Evolutionary conservation across 2,329 filamentous ascomycete genomes (phyloP).

Genomic region (Penicillium sp.): DNA sequence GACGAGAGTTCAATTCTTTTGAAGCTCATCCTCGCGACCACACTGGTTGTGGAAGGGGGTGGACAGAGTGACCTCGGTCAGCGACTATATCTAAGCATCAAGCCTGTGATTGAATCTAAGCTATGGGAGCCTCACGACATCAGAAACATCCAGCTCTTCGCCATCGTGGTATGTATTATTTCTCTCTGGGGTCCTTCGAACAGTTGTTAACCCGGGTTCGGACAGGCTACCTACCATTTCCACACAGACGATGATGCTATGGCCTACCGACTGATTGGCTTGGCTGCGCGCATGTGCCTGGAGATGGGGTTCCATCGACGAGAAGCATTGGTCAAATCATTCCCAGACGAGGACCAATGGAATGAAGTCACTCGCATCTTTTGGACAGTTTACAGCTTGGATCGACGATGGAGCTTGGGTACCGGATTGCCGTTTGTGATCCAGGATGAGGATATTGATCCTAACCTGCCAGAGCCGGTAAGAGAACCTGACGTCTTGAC

Average conservation of each 20-base stretch:
- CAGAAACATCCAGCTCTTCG: conserved; percentile 60
- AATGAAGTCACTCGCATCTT: conserved; percentile 70
- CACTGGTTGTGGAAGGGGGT: conserved; percentile 73
- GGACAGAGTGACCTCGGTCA: conserved; percentile 75
- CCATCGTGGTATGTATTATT: conserved; percentile 43
- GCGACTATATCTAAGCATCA: conserved; percentile 74
- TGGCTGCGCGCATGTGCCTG: conserved; percentile 75
- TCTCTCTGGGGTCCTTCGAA: background rate
- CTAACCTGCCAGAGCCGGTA: conserved; percentile 75
- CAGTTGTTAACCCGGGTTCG: conserved; percentile 1
- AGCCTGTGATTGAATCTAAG: conserved; percentile 66
- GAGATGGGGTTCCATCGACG: conserved; percentile 81
- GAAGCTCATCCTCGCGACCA: conserved; percentile 80
- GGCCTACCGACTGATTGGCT: conserved; percentile 83
- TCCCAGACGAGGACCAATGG: conserved; percentile 68
- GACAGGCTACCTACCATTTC: conserved; percentile 75
- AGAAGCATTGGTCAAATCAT: conserved; percentile 67
- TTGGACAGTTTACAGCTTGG: conserved; percentile 83
- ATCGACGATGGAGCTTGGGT: conserved; percentile 86
- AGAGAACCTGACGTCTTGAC: conserved; percentile 14
- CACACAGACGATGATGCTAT: conserved; percentile 81
- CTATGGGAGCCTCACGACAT: conserved; percentile 58
- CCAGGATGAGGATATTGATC: conserved; percentile 83
- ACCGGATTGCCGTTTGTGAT: conserved; percentile 83
- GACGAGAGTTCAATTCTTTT: conserved; percentile 69